Conservation (phyloP, 805 yeast genomes). For the Myxozyma neglecta region DNA sequence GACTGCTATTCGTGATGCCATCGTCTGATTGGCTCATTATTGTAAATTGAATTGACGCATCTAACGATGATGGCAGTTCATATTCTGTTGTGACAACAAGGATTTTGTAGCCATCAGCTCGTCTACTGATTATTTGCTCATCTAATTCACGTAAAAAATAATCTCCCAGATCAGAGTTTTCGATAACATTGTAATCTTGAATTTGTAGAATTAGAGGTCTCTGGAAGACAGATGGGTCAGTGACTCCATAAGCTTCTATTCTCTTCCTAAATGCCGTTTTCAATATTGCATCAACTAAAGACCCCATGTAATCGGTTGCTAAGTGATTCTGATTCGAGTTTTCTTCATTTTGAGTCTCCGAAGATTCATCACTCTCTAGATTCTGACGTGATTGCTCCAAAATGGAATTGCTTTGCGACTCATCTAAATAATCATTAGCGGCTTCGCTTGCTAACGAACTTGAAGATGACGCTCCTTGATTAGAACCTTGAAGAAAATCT, state of each 20-base stretch:
- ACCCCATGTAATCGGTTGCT: background rate
- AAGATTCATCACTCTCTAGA: background rate
- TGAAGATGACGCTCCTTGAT: background rate
- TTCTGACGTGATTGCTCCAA: background rate
- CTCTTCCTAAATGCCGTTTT: background rate
- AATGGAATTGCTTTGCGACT: background rate
- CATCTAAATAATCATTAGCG: background rate
- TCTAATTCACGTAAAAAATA: slow-evolving; percentile 19
- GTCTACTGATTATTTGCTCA: slow-evolving; percentile 8
- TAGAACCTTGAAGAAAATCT: background rate
- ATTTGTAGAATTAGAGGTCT: slow-evolving; percentile 22
- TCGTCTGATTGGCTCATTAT: slow-evolving; percentile 1
- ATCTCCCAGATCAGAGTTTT: slow-evolving; percentile 14
- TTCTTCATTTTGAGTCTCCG: background rate
- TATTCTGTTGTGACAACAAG: slow-evolving; percentile 21
- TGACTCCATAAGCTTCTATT: background rate
- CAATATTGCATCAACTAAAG: background rate
- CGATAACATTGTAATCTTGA: slow-evolving; percentile 14
- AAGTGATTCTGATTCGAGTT: background rate
- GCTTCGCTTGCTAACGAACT: background rate
- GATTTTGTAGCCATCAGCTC: slow-evolving; percentile 11
- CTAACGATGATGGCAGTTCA: background rate
- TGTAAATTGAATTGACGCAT: slow-evolving; percentile 3
- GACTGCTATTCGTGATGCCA: background rate
- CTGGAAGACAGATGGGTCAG: background rate